These are phyloP conservation scores for Lathyrus tuberosus DNA, from an alignment of 306 rosid genomes.

Conservation along the genomic window DNA sequence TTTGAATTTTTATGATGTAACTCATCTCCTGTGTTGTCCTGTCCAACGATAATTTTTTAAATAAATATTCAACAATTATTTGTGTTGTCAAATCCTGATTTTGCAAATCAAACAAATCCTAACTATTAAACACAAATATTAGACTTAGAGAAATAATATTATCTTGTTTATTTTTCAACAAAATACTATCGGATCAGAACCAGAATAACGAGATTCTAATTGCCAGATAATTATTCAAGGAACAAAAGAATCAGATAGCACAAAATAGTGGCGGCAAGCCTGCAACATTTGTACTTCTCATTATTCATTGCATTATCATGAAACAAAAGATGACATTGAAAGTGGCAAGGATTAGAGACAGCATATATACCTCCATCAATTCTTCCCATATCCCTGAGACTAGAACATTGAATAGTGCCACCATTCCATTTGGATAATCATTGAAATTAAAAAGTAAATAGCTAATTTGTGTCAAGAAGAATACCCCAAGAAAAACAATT, in stretches of 20 bases:
- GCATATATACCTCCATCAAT: constrained; percentile 75
- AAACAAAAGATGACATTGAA: constrained; percentile 27
- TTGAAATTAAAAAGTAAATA: constrained; percentile 90
- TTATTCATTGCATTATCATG: constrained; percentile 28
- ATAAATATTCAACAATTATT: not conserved
- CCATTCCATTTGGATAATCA: constrained; percentile 97
- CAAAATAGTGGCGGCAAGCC: not conserved
- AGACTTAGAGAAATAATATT: constrained; percentile 11
- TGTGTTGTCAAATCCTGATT: not conserved
- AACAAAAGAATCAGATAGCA: constrained; percentile 14
- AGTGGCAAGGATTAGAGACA: constrained; percentile 26
- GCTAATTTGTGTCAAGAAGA: constrained; percentile 78
- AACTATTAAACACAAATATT: constrained; percentile 9
- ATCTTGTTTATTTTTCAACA: constrained; percentile 23
- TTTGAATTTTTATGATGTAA: not conserved
- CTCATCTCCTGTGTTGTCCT: not conserved
- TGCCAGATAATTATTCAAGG: constrained; percentile 14
- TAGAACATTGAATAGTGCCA: constrained; percentile 93
- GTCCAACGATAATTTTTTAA: not conserved
- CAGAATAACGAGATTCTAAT: constrained; percentile 14
- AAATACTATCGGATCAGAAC: constrained; percentile 10
- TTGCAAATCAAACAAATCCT: not conserved
- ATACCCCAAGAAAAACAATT: constrained; percentile 37
- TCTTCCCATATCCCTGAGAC: constrained; percentile 82
- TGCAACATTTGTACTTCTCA: constrained; percentile 14